Evolutionary conservation across 2,329 filamentous ascomycete genomes (phyloP).

Genomic region (Capronia coronata): DNA sequence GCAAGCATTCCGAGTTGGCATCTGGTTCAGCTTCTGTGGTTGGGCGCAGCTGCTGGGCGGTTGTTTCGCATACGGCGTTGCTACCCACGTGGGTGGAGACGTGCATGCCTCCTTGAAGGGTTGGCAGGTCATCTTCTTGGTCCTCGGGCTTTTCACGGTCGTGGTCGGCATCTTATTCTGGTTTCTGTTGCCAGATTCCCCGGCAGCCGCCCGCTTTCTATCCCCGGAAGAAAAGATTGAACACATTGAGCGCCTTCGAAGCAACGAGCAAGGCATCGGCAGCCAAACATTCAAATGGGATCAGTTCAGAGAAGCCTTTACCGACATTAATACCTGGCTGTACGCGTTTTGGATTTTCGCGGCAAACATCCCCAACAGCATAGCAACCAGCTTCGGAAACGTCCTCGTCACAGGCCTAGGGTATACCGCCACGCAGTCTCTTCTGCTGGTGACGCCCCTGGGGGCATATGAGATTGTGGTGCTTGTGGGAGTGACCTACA

Average conservation of each 20-base stretch:
- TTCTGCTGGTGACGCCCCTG: constrained; percentile 36
- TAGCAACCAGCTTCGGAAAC: constrained; percentile 36
- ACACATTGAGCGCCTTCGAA: constrained; percentile 21
- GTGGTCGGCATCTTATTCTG: constrained; percentile 39
- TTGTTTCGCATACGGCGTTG: constrained; percentile 47
- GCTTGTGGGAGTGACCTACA: constrained; percentile 35
- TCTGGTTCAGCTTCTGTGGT: constrained; percentile 58
- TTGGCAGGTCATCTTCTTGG: constrained; percentile 49
- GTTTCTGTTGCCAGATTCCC: constrained; percentile 46
- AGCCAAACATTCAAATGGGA: constrained; percentile 32
- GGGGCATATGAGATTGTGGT: constrained; percentile 37
- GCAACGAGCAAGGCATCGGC: constrained; percentile 40
- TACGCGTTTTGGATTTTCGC: constrained; percentile 38
- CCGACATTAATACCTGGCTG: constrained; percentile 34
- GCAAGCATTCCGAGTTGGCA: constrained; percentile 53
- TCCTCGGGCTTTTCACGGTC: constrained; percentile 44
- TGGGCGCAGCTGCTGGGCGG: constrained; percentile 50
- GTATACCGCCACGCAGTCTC: constrained; percentile 32
- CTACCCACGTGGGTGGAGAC: constrained; percentile 13
- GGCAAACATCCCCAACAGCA: constrained; percentile 37
- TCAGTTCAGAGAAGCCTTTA: constrained; percentile 33
- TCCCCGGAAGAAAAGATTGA: constrained; percentile 21
- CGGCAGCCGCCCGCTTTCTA: constrained; percentile 38
- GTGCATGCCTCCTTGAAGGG: constrained; percentile 34
- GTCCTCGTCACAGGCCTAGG: constrained; percentile 38